phyloP scores from a whole-genome alignment of 2,329 filamentous ascomycete genomes.

The Fonsecaea pugnacius region DNA sequence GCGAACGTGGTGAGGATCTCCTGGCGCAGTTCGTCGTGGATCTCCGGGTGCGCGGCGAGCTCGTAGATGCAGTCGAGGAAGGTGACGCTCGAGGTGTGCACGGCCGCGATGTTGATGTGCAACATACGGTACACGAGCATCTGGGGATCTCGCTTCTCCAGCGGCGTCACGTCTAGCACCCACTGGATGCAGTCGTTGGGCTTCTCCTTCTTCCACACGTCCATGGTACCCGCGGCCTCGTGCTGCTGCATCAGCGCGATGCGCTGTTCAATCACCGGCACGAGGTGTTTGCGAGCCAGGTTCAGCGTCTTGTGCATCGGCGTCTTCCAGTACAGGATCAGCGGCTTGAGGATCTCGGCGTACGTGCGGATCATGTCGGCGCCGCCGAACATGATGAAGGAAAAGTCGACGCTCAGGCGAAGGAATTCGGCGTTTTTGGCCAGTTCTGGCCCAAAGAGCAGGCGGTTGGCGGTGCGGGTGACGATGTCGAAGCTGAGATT shows the following conservation, averaged over 20 bases:
- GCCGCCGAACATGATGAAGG: not conserved
- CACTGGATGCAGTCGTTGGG: not conserved
- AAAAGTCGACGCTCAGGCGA: not conserved
- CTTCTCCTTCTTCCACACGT: too few species aligned
- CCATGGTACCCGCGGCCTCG: too few species aligned
- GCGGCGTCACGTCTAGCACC: not conserved
- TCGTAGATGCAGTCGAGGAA: not conserved
- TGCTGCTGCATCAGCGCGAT: not conserved
- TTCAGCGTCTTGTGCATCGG: not conserved
- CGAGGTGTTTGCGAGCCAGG: not conserved
- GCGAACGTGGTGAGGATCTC: not conserved
- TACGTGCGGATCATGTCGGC: not conserved
- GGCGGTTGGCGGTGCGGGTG: not conserved
- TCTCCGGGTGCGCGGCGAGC: not conserved
- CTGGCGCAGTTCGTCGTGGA: not conserved
- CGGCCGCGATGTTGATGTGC: not conserved
- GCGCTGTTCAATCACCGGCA: not conserved
- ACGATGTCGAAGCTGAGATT: not conserved
- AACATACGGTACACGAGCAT: not conserved
- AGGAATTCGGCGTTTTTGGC: not conserved
- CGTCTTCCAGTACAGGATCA: not conserved
- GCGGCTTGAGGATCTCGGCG: not conserved
- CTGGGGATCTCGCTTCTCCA: not conserved
- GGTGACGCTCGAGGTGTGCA: not conserved
- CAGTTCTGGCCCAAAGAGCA: not conserved